phyloP scores from a whole-genome alignment of 1,284 basidiomycete genomes.

The Filobasidium uniguttulatum region DNA sequence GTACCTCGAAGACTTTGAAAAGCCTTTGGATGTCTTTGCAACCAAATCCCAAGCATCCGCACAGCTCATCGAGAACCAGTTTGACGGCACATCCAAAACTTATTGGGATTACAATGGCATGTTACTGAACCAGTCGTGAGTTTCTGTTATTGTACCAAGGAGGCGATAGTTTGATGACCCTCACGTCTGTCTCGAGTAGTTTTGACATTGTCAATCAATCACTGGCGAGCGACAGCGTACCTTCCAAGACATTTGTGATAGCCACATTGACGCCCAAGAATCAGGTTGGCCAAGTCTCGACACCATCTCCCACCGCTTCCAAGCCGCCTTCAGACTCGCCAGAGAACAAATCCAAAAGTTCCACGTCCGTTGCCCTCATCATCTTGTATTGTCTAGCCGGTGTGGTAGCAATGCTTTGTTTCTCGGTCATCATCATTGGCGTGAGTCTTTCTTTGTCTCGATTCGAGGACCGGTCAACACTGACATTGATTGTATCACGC shows the following conservation, averaged over 20 bases:
- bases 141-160: neutral
- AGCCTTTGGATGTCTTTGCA: constrained; percentile 64
- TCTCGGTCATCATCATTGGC: constrained; percentile 64
- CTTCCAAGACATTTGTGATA: constrained; percentile 47
- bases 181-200: constrained; percentile 44
- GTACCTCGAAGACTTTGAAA: constrained; percentile 54
- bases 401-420: constrained; percentile 65
- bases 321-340: constrained; percentile 7
- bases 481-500: constrained; percentile 9
- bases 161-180: constrained; percentile 41
- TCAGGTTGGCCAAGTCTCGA: constrained; percentile 40
- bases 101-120: constrained; percentile 44
- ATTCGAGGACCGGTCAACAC: neutral
- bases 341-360: constrained; percentile 12
- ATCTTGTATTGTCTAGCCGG: constrained; percentile 76
- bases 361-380: constrained; percentile 42
- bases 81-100: constrained; percentile 43
- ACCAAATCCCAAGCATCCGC: constrained; percentile 25
- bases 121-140: constrained; percentile 26
- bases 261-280: constrained; percentile 56
- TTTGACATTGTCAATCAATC: constrained; percentile 42
- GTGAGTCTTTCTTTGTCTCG: constrained; percentile 38
- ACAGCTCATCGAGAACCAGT: constrained; percentile 50
- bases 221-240: constrained; percentile 34
- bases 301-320: constrained; percentile 16